Evolutionary conservation across 1,139 yeast species (phyloP).

Genomic region (Pichia sp.): DNA sequence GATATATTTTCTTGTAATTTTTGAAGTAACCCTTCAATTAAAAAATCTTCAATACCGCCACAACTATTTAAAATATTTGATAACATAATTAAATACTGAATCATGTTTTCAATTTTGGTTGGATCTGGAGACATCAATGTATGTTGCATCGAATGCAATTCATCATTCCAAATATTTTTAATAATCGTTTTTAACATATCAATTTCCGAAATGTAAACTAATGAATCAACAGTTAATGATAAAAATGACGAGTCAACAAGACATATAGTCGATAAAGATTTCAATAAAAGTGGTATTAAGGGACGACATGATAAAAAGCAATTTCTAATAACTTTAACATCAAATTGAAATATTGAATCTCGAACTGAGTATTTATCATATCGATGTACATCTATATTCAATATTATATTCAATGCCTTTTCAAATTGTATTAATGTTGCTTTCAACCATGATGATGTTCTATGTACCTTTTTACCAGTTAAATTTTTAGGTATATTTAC

Average conservation of each 20-base stretch:
- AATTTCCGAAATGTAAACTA: conserved; percentile 11
- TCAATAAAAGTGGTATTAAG: conserved; percentile 29
- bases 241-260: conserved; percentile 12
- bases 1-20: conserved; percentile 5
- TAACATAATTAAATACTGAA: conserved; percentile 9
- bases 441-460: conserved; percentile 55
- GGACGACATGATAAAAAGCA: conserved; percentile 32
- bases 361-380: conserved; percentile 32
- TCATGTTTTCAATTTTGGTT: conserved; percentile 2
- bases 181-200: conserved; percentile 6
- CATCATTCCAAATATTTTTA: conserved; percentile 19
- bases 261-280: conserved; percentile 20
- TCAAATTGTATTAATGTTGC: conserved; percentile 61
- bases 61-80: conserved; percentile 1
- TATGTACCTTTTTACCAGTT: conserved; percentile 29
- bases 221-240: conserved; percentile 13
- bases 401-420: conserved; percentile 34
- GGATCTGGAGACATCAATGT: conserved; percentile 20
- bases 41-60: not conserved
- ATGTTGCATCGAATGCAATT: conserved; percentile 29
- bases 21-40: not conserved
- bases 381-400: conserved; percentile 20
- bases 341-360: conserved; percentile 29
- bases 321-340: conserved; percentile 25
- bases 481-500: conserved; percentile 18